Conservation (phyloP, 176 grass and related monocot species). For the Oryza longistaminata region DNA sequence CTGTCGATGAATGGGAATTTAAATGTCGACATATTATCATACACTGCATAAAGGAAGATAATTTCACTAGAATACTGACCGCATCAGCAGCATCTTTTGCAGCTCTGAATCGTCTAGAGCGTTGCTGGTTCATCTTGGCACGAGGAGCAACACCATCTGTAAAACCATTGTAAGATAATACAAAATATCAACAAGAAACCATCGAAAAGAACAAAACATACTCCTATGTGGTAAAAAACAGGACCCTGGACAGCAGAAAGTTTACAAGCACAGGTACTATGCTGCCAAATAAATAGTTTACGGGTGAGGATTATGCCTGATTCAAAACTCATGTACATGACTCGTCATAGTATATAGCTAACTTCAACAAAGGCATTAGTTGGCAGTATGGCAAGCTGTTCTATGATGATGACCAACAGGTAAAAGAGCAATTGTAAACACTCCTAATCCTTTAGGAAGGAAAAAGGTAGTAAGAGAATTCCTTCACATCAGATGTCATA, state of each 20-base stretch:
- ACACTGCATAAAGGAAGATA: conserved; percentile 20
- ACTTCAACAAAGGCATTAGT: neutral
- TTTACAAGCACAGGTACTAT: conserved; percentile 14
- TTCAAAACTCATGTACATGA: neutral
- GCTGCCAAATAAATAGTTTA: conserved; percentile 21
- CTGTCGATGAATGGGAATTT: neutral
- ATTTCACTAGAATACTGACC: conserved; percentile 58
- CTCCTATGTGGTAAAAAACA: neutral
- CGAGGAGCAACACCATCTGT: conserved; percentile 96
- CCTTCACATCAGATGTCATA: neutral
- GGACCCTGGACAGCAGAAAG: neutral
- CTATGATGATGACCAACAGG: neutral
- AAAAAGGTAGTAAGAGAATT: conserved; percentile 21
- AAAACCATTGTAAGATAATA: conserved; percentile 21
- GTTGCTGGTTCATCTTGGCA: conserved; percentile 99
- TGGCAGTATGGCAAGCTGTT: conserved; percentile 1
- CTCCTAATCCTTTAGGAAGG: neutral
- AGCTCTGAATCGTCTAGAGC: conserved; percentile 95
- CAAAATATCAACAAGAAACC: conserved; percentile 23
- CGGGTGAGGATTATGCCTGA: neutral
- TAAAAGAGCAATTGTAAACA: neutral
- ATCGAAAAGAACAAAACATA: neutral
- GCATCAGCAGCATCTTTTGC: conserved; percentile 98
- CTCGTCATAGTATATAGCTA: conserved; percentile 15
- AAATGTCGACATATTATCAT: neutral